Base-by-base conservation (phyloP, 2,329 filamentous ascomycete species). In the Diplodia corticola region DNA sequence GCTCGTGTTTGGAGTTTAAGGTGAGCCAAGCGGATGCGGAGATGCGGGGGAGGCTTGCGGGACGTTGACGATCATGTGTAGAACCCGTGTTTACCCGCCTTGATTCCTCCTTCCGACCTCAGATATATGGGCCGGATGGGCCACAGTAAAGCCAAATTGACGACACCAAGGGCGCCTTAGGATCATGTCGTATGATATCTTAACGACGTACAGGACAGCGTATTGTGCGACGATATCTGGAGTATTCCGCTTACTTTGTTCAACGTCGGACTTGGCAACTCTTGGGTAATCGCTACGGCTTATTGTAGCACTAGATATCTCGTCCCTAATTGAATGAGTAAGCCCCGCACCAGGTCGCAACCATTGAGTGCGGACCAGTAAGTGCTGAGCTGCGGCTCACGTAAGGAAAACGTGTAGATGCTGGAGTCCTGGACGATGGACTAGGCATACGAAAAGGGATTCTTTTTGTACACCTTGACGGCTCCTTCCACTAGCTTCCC, bases 1-100 rank as follows among this genome's bases (percentile, higher is more conserved):
- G n/a, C 20, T 49, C 26, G 20, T 5, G 17, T 49, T 60, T 30
- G 24, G 17, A 15, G 26, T 9, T 37, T 33, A 30, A 46, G 33
- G 55, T 17, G 46, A 17, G 22, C 12, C 22, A 17, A 24, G 22
- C 51, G 33, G 9, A 13, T 20, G 55, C 28, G 55, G 40, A 33
- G 55, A 12, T 48, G 55, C 40, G 55, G 55, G 55, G 30, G 37
- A 40, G 55, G 12, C 30, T 7, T 60, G 55, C n/a, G 55, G 53
- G 40, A 30, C 37, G 7, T 48, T 12, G 28, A 28, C 51, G 20
- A 50, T 26, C 9, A 15, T 46, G 7, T n/a, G 26, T 17, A 22
- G 15, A 9, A 59, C 33, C 55, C 55, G 26, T 30, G 55, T 44
- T 20, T 26, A 48, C 12, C 15, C 12, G 2, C 12, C 24, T 40